phyloP scores from a whole-genome alignment of 139 green algal genomes.

The Tetraselmis chui region DNA sequence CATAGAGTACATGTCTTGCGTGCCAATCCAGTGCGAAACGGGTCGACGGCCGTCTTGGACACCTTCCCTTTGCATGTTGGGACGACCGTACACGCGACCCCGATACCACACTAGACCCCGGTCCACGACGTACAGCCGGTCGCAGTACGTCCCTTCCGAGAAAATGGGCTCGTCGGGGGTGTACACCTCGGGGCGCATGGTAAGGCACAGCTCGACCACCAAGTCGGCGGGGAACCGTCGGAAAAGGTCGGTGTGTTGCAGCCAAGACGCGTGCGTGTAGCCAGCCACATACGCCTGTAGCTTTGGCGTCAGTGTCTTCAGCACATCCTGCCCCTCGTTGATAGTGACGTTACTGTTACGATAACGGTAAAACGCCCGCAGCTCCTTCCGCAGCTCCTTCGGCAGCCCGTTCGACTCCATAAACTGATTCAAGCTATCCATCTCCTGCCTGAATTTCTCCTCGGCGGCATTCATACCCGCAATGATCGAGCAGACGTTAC shows the following conservation, averaged over 20 bases:
- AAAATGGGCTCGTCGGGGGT: background rate
- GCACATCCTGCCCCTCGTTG: background rate
- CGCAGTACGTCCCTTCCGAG: background rate
- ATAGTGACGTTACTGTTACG: background rate
- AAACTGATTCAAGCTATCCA: background rate
- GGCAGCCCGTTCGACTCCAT: background rate
- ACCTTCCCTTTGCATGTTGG: background rate
- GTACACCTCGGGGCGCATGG: background rate
- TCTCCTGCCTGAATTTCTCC: background rate
- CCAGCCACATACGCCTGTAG: background rate
- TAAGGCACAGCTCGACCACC: background rate
- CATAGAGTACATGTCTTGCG: background rate
- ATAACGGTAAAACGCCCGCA: background rate
- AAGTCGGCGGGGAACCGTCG: background rate
- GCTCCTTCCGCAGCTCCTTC: conserved; percentile 2
- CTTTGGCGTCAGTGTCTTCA: background rate
- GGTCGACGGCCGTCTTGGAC: background rate
- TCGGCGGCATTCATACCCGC: background rate
- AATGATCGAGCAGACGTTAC: conserved; percentile 1
- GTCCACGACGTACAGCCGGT: background rate
- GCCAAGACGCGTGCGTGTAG: background rate
- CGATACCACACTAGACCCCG: background rate
- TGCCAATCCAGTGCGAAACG: background rate
- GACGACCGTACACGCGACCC: background rate
- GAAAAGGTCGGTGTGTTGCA: background rate